Base-by-base conservation (phyloP, 1,284 basidiomycete species). In the Sanghuangporus sanghuang region DNA sequence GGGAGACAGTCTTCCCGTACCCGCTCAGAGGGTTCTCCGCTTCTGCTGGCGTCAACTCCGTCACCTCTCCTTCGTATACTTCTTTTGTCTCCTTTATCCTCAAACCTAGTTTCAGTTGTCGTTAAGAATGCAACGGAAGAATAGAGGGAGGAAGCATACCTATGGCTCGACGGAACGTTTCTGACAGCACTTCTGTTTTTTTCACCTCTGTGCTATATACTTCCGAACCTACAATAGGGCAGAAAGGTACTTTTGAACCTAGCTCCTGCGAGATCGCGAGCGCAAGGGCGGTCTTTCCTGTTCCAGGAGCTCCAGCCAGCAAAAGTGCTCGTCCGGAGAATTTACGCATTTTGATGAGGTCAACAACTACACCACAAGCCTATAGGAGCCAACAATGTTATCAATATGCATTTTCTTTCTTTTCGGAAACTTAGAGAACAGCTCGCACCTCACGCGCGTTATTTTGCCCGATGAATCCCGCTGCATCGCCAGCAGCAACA, bases 81-180 rank as follows among this genome's bases (percentile, higher is more conserved):
- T 98, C 95, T 75, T 99, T 99, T 2, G 95, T 98, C 77, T 99
- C 96, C 76, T 98, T 98, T 81, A 97, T 95, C 72, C 95, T 86
- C 36, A 97, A 82, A 59, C 95, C 95, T 96, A 9, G 56, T 66
- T 64, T 58, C 57, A 56, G 27, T 42, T 48, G 14, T 14, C 18
- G 35, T 6, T 8, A 6, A 12, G 1, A 32, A 16, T 1, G 35
- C 18, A 18, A 35, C 46, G 59, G 50, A 44, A 46, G 60, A 62
- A 27, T 54, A 32, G 48, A 21, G 18, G 48, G 18, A 62, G 66
- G 21, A 35, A 39, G 42, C 7, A 79, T 90, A 95, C 96, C 96
- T 66, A 99, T 99, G 9, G 97, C 96, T 68, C 96, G 81, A 64
- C 96, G 83, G 77, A 99, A 99, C 59, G 89, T 88, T 75, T 98